These are phyloP conservation scores for Truncatella angustata DNA, from an alignment of 2,329 filamentous ascomycete genomes.

Conservation along the genomic window DNA sequence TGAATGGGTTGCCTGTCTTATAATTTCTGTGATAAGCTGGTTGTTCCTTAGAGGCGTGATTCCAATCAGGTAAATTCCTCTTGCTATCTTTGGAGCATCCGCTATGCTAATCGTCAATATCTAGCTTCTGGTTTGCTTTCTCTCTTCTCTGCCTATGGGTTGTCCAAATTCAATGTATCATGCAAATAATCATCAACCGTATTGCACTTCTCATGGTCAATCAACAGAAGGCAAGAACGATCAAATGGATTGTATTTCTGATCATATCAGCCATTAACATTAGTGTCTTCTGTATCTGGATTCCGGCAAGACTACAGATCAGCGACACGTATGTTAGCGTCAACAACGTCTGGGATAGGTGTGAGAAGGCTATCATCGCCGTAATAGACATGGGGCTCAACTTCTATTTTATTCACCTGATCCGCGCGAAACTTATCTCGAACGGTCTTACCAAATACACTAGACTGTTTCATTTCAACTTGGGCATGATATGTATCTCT, in stretches of 20 bases:
- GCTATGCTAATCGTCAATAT: too few relatives aligned
- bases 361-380: constrained; percentile 50
- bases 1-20: constrained; percentile 26
- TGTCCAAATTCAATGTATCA: constrained; percentile 46
- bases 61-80: constrained; percentile 4
- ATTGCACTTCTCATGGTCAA: constrained; percentile 44
- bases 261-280: constrained; percentile 50
- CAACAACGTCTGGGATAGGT: constrained; percentile 51
- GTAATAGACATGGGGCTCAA: constrained; percentile 48
- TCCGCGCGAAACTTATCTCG: constrained; percentile 42
- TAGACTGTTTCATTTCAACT: constrained; percentile 44
- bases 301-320: constrained; percentile 47
- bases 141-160: not conserved
- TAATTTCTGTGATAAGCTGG: constrained; percentile 27
- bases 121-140: constrained; percentile 14
- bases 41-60: constrained; percentile 17
- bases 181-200: constrained; percentile 55
- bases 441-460: constrained; percentile 49
- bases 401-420: constrained; percentile 47
- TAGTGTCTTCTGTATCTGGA: constrained; percentile 53
- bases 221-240: constrained; percentile 28
- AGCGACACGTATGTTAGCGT: constrained; percentile 38
- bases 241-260: constrained; percentile 44
- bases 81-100: too few relatives aligned
- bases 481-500: constrained; percentile 43